Evolutionary conservation across 2,329 filamentous ascomycete species (phyloP).

Genomic region (Aspergillus sp.): DNA sequence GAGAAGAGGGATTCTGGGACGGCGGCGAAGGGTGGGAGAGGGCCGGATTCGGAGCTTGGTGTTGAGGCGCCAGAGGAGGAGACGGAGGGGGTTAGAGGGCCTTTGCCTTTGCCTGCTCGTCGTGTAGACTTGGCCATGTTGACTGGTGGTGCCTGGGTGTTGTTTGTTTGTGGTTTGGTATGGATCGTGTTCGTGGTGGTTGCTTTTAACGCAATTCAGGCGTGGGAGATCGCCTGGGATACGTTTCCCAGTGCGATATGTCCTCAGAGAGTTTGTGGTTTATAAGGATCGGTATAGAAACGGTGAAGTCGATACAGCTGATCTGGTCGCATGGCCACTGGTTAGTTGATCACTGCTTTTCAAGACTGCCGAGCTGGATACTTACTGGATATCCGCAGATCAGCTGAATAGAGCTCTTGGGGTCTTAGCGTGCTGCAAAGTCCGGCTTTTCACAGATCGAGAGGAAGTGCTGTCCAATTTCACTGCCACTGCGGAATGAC

Average conservation of each 20-base stretch:
- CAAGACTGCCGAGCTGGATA: no score
- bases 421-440: no score
- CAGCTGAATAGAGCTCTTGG: no score
- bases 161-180: background rate
- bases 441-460: no score
- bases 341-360: no score
- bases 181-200: background rate
- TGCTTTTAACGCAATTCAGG: background rate
- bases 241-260: background rate
- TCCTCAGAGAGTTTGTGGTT: background rate
- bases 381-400: no score
- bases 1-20: slow-evolving; percentile 57
- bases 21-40: slow-evolving; percentile 62
- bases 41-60: slow-evolving; percentile 25
- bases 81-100: slow-evolving; percentile 14
- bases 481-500: slow-evolving; percentile 1
- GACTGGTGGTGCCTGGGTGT: background rate
- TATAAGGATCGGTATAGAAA: background rate
- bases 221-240: background rate
- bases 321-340: slow-evolving; percentile 10
- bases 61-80: slow-evolving; percentile 26
- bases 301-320: slow-evolving; percentile 11
- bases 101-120: slow-evolving; percentile 24
- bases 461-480: background rate
- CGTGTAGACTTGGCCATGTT: slow-evolving; percentile 32